Base-by-base conservation (phyloP, 495 filamentous ascomycete genomes). In the Melanomma pulvis-pyrius region DNA sequence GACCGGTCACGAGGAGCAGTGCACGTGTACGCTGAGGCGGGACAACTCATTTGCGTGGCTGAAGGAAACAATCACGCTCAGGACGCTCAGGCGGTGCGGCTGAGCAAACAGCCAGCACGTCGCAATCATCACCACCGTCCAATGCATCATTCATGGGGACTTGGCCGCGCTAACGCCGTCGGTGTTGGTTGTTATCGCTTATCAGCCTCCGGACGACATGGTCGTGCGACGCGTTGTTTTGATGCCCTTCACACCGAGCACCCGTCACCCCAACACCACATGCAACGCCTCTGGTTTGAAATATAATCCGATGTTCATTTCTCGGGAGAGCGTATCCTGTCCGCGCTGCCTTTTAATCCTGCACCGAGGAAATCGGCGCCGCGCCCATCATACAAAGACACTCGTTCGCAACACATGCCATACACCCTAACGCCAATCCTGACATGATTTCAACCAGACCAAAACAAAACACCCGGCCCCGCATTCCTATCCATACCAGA, bases 281-380 rank as follows among this genome's bases (percentile, higher is more conserved):
- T 49, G 32, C 6, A 53, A 22, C 47, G 39, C n/a, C 13, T 13
- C 46, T 19, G 28, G 26, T 30, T 52, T 61, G 59, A 53, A 61
- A 19, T 61, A 39, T 36, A 28, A 12, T 60, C 21, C 13, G 21
- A 25, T 34, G 39, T 34, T 62, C 49, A 63, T 63, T 56, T 2
- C 36, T 56, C 50, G 26, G 61, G 47, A 29, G 59, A 51, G 6
- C 29, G 50, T 50, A 63, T 56, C 26, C 54, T 50, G 61, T 47
- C 61, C 51, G 47, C 44, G 36, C 51, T 55, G 32, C 22, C 61
- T 22, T 59, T 59, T 59, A 17, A 29, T 26, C 53, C 51, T 32
- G 51, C 29, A 54, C 51, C 30, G 29, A 36, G 25, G 29, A 57
- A 17, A 41, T 22, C 7, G 28, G 30, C 19, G 12, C 25, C 24